Evolutionary conservation across 768 basidiomycete species (phyloP), one percentile per base, ranked within the genome.

Genomic region (Calocybe cyanea): DNA sequence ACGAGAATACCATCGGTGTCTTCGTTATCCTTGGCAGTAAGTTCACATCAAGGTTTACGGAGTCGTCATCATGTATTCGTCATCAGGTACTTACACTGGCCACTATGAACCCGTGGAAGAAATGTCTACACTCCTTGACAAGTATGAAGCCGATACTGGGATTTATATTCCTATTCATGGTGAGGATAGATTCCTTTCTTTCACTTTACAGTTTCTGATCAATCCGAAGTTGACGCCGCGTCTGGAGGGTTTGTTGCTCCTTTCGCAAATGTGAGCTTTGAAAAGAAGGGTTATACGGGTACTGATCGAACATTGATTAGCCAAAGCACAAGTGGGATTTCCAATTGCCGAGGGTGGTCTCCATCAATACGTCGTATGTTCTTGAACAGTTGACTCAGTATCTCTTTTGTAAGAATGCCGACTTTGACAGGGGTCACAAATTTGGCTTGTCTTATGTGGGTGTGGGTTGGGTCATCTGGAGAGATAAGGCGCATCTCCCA

Each of bases 31-130:
- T 70, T 17, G 66, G 69, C 20, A 70, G 69, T 72, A 54, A 40
- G 64, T 53, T 24, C 5, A 14, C 6, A 10, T 18, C n/a, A 32
- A n/a, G n/a, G n/a, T 18, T 40, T 17, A 20, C 45, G 54, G 33
- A 53, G 61, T 64, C 25, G 77, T 73, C 19, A 75, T 72, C 52
- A 79, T 78, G 5, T 78, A 74, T n/a, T 7, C 31, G 19, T 42
- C 49, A 24, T 49, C 48, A 66, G 69, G 71, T 42, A 75, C 72
- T 2, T 87, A 85, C 59, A 86, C 85, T 13, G 85, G 85, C 1
- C 76, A 78, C 51, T 78, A 76, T 56, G 93, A 95, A 56, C 81
- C 85, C 10, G 92, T 96, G 24, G 78, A 87, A 60, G 87, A 85
- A 60, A 88, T 96, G 81, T 71, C 85, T 1, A 81, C 83, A 33